phyloP scores from a whole-genome alignment of 169 alveolate genomes.

The Eimeria necatrix region DNA sequence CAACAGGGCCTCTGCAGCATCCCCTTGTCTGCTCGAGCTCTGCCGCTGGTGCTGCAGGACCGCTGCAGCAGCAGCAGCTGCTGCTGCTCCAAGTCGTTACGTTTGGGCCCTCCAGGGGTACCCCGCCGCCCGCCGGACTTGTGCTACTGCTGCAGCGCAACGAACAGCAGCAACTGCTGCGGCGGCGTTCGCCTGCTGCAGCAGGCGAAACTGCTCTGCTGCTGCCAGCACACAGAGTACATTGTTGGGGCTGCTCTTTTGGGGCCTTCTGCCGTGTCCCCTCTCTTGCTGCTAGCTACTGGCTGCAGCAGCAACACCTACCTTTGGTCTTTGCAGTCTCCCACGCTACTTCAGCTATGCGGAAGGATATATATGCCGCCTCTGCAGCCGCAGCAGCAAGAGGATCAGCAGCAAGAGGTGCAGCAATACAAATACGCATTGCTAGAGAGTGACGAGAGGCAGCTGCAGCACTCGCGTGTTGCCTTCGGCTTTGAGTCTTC shows the following conservation, averaged over 20 bases:
- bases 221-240: constrained; percentile 37
- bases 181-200: constrained; percentile 34
- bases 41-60: constrained; percentile 44
- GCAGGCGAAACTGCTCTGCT: constrained; percentile 24
- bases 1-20: constrained; percentile 6
- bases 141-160: neutral
- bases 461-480: constrained; percentile 40
- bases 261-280: constrained; percentile 57
- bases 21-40: neutral
- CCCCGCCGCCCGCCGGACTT: neutral
- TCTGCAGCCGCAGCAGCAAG: neutral
- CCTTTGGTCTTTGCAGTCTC: neutral
- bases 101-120: neutral
- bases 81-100: neutral
- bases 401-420: constrained; percentile 12
- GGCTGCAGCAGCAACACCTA: constrained; percentile 45
- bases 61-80: constrained; percentile 31
- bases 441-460: constrained; percentile 72
- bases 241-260: neutral
- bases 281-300: neutral
- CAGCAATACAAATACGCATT: constrained; percentile 54
- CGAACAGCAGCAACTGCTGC: constrained; percentile 12
- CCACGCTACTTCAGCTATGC: constrained; percentile 20
- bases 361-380: neutral
- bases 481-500: constrained; percentile 43